These are phyloP conservation scores for Lepidopterella palustris DNA, from an alignment of 495 filamentous ascomycete species.

Conservation along the genomic window DNA sequence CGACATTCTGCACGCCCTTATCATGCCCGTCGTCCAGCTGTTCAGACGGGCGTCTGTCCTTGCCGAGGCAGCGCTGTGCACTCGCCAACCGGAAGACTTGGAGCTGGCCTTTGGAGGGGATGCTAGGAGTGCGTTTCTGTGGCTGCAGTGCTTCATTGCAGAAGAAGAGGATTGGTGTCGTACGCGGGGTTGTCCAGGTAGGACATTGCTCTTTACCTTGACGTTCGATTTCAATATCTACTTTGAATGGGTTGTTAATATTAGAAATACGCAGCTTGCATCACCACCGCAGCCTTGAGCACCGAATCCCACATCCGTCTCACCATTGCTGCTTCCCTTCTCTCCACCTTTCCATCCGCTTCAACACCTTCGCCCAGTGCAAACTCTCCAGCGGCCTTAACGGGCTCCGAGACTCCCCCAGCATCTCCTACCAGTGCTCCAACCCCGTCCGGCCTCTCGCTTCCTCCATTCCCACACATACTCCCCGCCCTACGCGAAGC, in stretches of 20 bases:
- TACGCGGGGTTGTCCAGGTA: conserved; percentile 49
- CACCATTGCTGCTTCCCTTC: conserved; percentile 48
- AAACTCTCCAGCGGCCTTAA: conserved; percentile 1
- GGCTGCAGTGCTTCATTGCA: conserved; percentile 53
- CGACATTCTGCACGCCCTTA: conserved; percentile 54
- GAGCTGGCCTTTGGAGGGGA: conserved; percentile 55
- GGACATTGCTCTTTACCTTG: not conserved
- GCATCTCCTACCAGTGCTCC: not conserved
- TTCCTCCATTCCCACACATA: conserved; percentile 48
- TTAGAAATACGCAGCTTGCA: conserved; percentile 38
- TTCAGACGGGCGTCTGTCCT: conserved; percentile 48
- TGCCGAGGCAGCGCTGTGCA: conserved; percentile 44
- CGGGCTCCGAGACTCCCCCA: conserved; percentile 3
- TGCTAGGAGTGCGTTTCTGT: conserved; percentile 53
- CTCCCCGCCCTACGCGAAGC: conserved; percentile 48
- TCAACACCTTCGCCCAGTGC: conserved; percentile 27
- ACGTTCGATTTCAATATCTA: not conserved
- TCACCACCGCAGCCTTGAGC: conserved; percentile 48
- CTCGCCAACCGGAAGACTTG: conserved; percentile 45
- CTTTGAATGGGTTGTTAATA: too few relatives aligned
- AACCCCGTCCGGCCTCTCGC: conserved; percentile 32
- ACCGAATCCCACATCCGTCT: conserved; percentile 56
- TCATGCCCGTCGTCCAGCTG: conserved; percentile 52
- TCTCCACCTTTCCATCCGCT: conserved; percentile 46
- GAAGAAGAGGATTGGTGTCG: conserved; percentile 56